Base-by-base conservation (phyloP, 805 yeast species). In the Wickerhamiella brachini region DNA sequence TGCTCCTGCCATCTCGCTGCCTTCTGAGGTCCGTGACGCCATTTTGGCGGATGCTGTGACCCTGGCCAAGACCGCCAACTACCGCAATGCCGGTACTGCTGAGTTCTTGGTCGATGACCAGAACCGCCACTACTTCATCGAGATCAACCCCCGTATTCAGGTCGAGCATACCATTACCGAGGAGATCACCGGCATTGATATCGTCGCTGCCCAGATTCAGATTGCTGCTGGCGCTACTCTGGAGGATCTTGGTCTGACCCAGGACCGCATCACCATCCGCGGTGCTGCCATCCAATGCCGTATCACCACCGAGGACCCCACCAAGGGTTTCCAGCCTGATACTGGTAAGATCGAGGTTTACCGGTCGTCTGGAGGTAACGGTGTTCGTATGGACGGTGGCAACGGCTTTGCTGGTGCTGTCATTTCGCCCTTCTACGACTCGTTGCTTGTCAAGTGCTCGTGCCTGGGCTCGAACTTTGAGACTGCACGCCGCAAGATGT, bases 231-330 rank as follows among this genome's bases (percentile, higher is more conserved):
- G 98, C 63, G 98, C 98, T 29, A 78, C 95, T 2, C 76, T 93
- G 61, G 83, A 79, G 60, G 95, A 93, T 66, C 75, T 93, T 61
- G 97, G 97, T 18, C 75, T 93, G 56, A 73, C 89, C 59, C 98
- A 93, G 72, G 96, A 90, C 69, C 83, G 84, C 65, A 87, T 93
- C 71, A 85, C 96, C 52, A 83, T 95, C 48, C 80, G 97, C 65
- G 99, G 99, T 20, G 90, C 89, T 65, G 97, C 98, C 39, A 93
- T 93, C 61, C 98, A 93, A 74, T 90, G 98, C 75, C 88, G 98
- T 76, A 93, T 93, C 73, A 90, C 97, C 53, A 90, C 98, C 49
- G 98, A 93, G 70, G 98, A 90, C 67, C 97, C 98, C 12, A 66
- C 95, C 49, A 89, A 89, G 73, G 86, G 84, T 66, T 90, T 90